Evolutionary conservation across 768 basidiomycete genomes (phyloP), one percentile per base, ranked within the genome.

Genomic region (Podaxis sp.): DNA sequence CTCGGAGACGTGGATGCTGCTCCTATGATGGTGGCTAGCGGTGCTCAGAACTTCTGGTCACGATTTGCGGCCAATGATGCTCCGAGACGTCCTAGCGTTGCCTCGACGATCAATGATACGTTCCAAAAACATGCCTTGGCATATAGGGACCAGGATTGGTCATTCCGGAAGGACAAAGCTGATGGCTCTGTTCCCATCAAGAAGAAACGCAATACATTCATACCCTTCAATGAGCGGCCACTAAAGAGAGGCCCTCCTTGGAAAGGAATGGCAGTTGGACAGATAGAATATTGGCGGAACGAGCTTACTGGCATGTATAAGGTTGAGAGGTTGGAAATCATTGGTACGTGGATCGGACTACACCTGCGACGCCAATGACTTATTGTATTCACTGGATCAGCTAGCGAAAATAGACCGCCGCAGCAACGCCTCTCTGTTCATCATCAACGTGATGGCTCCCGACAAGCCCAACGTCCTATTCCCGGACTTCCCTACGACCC

Each of bases 341-440:
- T 19, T 19, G 61, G 61, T 62, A 51, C 5, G 61, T 22, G 33
- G 27, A 36, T 50, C 9, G 9, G 24, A 27, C 17, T 24, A 19
- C 12, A 17, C 19, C 43, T 38, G 33, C 19, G 22, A 27, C 1
- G 25, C 15, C 13, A 19, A n/a, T 50, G 7, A 29, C 43, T 62
- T 4, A 62, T 11, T 25, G 29, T 55, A 22, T 33, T 7, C 33
- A 15, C 22, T 51, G 22, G 19, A 36, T 56, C 33, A 62, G 61
- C 47, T 25, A 51, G 47, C 15, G 61, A 62, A 55, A 62, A 25
- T 62, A 62, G 55, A 33, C 54, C 61, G 15, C 80, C 81, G 8
- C 88, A 89, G 62, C 89, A 91, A 65, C 86, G 91, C 22, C 76
- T 93, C 24, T 84, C 85, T 55, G 76, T 90, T 47, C 79, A 79